phyloP scores from a whole-genome alignment of 352 stramenopile species.

The Halophytophthora batemanensis region DNA sequence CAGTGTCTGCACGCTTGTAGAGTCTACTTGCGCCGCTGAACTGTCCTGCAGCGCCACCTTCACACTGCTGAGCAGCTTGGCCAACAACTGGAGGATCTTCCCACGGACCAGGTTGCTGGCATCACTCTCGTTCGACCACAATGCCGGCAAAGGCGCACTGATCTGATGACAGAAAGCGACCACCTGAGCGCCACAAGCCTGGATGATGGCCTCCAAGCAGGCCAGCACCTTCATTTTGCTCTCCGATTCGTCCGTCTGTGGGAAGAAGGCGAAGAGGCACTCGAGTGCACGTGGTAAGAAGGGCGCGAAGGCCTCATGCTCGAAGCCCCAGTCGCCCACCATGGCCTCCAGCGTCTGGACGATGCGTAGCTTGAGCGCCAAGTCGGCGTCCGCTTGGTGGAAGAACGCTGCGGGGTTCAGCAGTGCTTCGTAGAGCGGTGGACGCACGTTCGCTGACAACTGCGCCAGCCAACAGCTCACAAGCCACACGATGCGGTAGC shows the following conservation, averaged over 20 bases:
- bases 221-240: constrained; percentile 79
- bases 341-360: constrained; percentile 80
- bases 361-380: constrained; percentile 65
- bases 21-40: constrained; percentile 8
- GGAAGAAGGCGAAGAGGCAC: constrained; percentile 71
- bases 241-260: constrained; percentile 53
- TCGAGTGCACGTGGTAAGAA: constrained; percentile 60
- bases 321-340: constrained; percentile 81
- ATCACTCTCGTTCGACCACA: constrained; percentile 72
- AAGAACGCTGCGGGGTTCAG: constrained; percentile 43
- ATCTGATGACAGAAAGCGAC: constrained; percentile 59
- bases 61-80: constrained; percentile 56
- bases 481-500: constrained; percentile 81
- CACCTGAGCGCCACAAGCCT: constrained; percentile 54
- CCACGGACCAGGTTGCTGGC: constrained; percentile 77
- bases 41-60: constrained; percentile 34
- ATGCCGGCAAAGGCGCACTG: constrained; percentile 56
- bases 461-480: constrained; percentile 86
- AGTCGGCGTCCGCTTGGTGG: constrained; percentile 32
- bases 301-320: constrained; percentile 61
- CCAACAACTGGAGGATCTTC: constrained; percentile 79
- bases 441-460: constrained; percentile 56
- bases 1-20: constrained; percentile 34
- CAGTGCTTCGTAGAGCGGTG: constrained; percentile 78
- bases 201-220: constrained; percentile 69